Base-by-base conservation (phyloP, 2,329 filamentous ascomycete genomes). In the Microdochium bolleyi region DNA sequence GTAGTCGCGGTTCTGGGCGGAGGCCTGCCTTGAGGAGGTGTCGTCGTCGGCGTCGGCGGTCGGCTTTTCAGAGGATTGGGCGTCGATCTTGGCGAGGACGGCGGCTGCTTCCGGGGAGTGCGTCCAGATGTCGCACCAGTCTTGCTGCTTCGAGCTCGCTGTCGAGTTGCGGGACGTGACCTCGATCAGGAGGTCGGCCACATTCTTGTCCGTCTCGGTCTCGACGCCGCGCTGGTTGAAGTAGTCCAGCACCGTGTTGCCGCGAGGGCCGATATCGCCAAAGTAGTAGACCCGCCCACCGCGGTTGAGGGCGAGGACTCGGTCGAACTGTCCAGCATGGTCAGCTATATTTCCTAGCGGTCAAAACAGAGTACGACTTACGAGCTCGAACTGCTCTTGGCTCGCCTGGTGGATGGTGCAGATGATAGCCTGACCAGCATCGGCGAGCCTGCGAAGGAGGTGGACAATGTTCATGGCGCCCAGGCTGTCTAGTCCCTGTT, bases 41-140 rank as follows among this genome's bases (percentile, higher is more conserved):
- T 55, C n/a, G 58, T 52, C 4, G 56, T 49, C 19, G 52, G 67
- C 52, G 62, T 65, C 34, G 64, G 51, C 3, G 69, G 41, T 7
- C 65, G 0, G 74, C 58, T 59, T 77, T 71, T 73, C 76, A 52
- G 80, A 73, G 48, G 76, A 74, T 3, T 88, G 76, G 2, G 74
- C 72, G 41, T 84, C 73, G 53, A 92, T 90, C 60, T 91, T 85
- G 11, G 79, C 68, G 5, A 84, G 67, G 19, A 89, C 71, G 1
- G 69, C 65, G 32, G 74, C 71, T 55, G 82, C 80, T 61, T 90
- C 77, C 11, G 80, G 70, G 0, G 85, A 89, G 48, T 78, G 78
- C 24, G 73, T 70, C 88, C 88, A 92, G 62, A 89, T 85, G 34
- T 88, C 79, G 62, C 87, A 85, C 88, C 88, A 92, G 62, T 90